A percentile compares a stretch with the other conserved stretches of the same genome.
phyloP scores from a whole-genome alignment of 495 filamentous ascomycete genomes.

The Pseudotulostoma volvatum region DNA sequence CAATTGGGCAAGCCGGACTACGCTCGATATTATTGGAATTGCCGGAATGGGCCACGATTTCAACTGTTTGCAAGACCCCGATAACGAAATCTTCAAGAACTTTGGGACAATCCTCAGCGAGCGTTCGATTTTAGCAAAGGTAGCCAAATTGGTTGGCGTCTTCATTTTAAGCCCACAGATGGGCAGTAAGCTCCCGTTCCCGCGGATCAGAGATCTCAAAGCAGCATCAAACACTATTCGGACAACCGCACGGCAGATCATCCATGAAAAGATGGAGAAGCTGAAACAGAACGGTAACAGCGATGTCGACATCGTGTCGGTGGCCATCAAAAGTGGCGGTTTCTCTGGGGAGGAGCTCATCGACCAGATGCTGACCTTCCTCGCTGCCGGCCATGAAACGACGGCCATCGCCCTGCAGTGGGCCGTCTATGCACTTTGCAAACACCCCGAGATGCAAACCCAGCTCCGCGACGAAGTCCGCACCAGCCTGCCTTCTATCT shows the following conservation, averaged over 20 bases:
- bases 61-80: conserved; percentile 45
- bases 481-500: conserved; percentile 42
- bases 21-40: conserved; percentile 78
- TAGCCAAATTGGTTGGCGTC: conserved; percentile 28
- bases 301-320: conserved; percentile 66
- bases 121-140: conserved; percentile 7
- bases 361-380: conserved; percentile 92
- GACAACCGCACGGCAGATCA: conserved; percentile 43
- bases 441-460: conserved; percentile 38
- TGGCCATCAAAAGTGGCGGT: conserved; percentile 57
- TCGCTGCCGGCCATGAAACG: conserved; percentile 80
- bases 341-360: conserved; percentile 69
- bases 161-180: conserved; percentile 19
- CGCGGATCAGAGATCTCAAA: conserved; percentile 46
- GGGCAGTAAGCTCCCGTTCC: conserved; percentile 38
- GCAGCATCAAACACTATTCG: conserved; percentile 42
- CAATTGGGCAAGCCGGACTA: conserved; percentile 51
- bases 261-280: conserved; percentile 49
- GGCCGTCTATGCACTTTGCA: conserved; percentile 42
- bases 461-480: conserved; percentile 46
- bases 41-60: conserved; percentile 80
- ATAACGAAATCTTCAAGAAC: conserved; percentile 43
- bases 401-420: conserved; percentile 45
- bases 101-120: conserved; percentile 37
- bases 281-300: conserved; percentile 29